These are phyloP conservation scores for Diaporthe capsici DNA, from an alignment of 2,329 filamentous ascomycete genomes.

Conservation along the genomic window DNA sequence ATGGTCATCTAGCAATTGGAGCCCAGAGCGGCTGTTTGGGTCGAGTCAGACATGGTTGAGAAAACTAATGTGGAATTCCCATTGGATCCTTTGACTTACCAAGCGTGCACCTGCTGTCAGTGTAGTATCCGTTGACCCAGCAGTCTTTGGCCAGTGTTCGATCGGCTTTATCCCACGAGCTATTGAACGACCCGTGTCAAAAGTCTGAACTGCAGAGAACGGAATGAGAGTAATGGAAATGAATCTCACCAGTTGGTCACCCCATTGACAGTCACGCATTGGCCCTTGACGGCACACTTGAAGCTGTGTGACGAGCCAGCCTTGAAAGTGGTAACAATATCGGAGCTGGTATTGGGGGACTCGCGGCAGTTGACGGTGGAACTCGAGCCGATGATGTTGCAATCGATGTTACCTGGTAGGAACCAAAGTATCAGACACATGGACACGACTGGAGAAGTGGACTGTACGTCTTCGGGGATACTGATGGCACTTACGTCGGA, in stretches of 20 bases:
- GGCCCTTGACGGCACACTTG: not conserved
- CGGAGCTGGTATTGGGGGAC: not conserved
- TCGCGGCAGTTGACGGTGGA: not conserved
- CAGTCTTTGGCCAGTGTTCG: slow-evolving; percentile 6
- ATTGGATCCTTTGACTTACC: too few species aligned
- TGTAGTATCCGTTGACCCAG: slow-evolving; percentile 16
- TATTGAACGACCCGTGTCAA: not conserved
- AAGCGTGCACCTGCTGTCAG: slow-evolving; percentile 8
- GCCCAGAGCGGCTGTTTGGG: not conserved
- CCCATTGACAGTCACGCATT: not conserved
- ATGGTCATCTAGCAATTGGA: not conserved
- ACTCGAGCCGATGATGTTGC: not conserved
- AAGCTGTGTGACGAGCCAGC: slow-evolving; percentile 1
- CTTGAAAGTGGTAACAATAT: not conserved
- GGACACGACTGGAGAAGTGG: not conserved
- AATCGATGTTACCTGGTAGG: not conserved
- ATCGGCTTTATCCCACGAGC: slow-evolving; percentile 19
- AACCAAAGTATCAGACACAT: not conserved
- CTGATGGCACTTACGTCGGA: not conserved
- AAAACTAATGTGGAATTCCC: too few species aligned
- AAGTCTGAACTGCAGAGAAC: not conserved
- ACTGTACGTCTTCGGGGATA: not conserved
- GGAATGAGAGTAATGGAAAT: not conserved
- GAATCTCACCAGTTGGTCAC: not conserved
- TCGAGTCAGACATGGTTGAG: too few species aligned